phyloP scores from a whole-genome alignment of 202 grass and related monocot species.

The Schoenoplectus triqueter region DNA sequence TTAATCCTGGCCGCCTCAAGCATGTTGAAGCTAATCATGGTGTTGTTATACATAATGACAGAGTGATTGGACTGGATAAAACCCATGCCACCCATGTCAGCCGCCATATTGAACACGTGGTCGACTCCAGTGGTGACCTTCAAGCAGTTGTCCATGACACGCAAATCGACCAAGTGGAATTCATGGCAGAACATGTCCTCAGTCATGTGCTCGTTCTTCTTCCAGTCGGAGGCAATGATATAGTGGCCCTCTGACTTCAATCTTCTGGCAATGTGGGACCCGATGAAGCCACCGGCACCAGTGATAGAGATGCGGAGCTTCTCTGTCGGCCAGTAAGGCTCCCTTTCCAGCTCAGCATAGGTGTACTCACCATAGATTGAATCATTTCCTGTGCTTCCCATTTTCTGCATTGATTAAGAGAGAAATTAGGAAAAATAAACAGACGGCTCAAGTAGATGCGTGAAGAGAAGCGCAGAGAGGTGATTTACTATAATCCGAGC shows the following conservation, averaged over 20 bases:
- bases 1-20: constrained; percentile 80
- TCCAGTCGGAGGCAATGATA: constrained; percentile 85
- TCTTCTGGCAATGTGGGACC: constrained; percentile 83
- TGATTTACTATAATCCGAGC: not conserved
- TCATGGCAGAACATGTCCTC: constrained; percentile 97
- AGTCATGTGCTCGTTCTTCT: constrained; percentile 96
- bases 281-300: constrained; percentile 89
- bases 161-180: constrained; percentile 81
- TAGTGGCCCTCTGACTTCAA: constrained; percentile 83
- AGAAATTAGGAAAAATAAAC: not conserved
- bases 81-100: constrained; percentile 94
- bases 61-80: constrained; percentile 92
- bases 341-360: constrained; percentile 78
- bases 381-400: constrained; percentile 56
- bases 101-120: constrained; percentile 89
- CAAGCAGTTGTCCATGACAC: constrained; percentile 94
- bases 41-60: constrained; percentile 95
- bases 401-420: constrained; percentile 45
- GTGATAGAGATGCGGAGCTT: constrained; percentile 82
- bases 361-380: constrained; percentile 77
- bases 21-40: constrained; percentile 98
- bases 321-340: constrained; percentile 67
- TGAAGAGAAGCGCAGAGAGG: not conserved
- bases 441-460: not conserved
- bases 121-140: constrained; percentile 67